Base-by-base conservation (phyloP, 2,329 filamentous ascomycete genomes). In the Elsinoe ampelina region DNA sequence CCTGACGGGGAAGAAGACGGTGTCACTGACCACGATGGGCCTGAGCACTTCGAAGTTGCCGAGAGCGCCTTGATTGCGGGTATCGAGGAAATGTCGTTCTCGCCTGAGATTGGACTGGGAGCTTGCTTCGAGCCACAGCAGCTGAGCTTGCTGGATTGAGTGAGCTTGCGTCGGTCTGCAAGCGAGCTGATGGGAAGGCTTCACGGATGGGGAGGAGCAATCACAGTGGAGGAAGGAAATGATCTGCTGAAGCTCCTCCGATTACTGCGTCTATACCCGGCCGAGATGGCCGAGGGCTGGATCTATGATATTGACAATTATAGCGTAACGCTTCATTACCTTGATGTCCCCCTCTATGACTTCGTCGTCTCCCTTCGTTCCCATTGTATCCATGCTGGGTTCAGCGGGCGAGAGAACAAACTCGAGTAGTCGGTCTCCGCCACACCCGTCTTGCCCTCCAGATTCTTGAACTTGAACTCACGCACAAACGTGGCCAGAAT, bases 401-500 rank as follows among this genome's bases (percentile, higher is more conserved):
- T 62, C 55, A 75, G 58, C 43, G 75, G 75, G 59, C 73, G 65
- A 48, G 72, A 74, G 64, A 77, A 77, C 60, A 77, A 65, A 59
- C 78, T 77, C 38, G 77, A 77, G 63, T 85, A 87, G 67, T 88
- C 85, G 6, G 84, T 88, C 15, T 71, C 85, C 45, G 86, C 79
- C 36, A 93, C 78, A 34, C 79, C 80, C 66, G 82, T 75, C 68
- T 80, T 81, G n/a, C 87, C 86, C 64, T 87, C 83, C 2, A 83
- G 70, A 64, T 89, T 95, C 67, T 79, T 78, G 70, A 95, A 82
- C 75, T 89, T 92, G 76, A 95, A 88, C 55, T 83, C 70, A 51
- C 89, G 80, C 39, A 95, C 86, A 62, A 91, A 75, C 58, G 83
- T 84, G 52, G 85, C 89, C 11, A 85, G 76, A 63, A 97, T 95